These are phyloP conservation scores for Cordyceps fumosorosea DNA, from an alignment of 2,329 filamentous ascomycete genomes.

Conservation along the genomic window DNA sequence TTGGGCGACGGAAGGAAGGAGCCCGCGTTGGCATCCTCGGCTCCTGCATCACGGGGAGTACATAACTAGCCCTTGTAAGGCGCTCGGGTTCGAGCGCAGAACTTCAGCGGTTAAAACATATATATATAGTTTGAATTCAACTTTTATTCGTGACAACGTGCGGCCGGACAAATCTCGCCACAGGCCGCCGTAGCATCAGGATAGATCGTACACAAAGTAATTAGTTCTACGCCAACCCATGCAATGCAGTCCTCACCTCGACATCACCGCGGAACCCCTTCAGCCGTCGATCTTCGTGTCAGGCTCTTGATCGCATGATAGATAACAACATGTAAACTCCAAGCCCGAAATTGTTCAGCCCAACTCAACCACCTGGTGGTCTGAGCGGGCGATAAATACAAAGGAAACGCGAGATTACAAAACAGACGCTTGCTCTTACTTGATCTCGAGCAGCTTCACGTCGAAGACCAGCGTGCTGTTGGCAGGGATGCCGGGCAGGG, in stretches of 20 bases:
- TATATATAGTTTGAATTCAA: constrained; percentile 1
- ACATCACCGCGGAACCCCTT: constrained; percentile 25
- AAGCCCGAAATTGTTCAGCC: constrained; percentile 15
- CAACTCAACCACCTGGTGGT: not conserved
- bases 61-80: not conserved
- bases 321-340: constrained; percentile 26
- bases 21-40: not conserved
- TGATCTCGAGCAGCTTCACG: constrained; percentile 77
- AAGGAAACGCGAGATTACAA: constrained; percentile 11
- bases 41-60: not conserved
- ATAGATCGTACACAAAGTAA: constrained; percentile 23
- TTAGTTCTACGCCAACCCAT: constrained; percentile 37
- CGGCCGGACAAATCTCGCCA: not conserved
- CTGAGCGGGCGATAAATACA: constrained; percentile 16
- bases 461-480: constrained; percentile 94
- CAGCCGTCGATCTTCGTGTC: constrained; percentile 26
- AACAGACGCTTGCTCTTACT: constrained; percentile 45
- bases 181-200: constrained; percentile 2
- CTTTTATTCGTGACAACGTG: constrained; percentile 9
- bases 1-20: not conserved
- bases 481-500: constrained; percentile 74
- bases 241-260: constrained; percentile 43
- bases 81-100: not conserved
- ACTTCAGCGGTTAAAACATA: not conserved
- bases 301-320: constrained; percentile 37